Conservation (phyloP, 2,329 filamentous ascomycete genomes). For the Cercospora zeina region DNA sequence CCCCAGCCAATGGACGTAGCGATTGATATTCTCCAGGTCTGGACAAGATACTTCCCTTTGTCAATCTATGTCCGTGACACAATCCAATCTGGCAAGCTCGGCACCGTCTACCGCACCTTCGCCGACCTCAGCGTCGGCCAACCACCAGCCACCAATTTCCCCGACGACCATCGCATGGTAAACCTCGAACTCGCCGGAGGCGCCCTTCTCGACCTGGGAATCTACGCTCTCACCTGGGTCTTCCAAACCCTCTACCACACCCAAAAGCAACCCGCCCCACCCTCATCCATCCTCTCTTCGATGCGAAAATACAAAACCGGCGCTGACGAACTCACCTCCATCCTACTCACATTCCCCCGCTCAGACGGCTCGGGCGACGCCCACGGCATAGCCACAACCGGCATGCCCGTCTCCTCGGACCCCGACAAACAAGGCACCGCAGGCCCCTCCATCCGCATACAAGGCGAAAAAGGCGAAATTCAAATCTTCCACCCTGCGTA, state of each 20-base stretch:
- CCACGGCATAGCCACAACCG: constrained; percentile 66
- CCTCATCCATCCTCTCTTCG: constrained; percentile 62
- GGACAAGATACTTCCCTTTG: constrained; percentile 85
- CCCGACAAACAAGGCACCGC: constrained; percentile 61
- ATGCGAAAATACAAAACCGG: constrained; percentile 73
- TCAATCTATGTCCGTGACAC: constrained; percentile 73
- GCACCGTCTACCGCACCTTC: constrained; percentile 57
- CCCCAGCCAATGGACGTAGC: background rate
- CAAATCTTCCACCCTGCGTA: constrained; percentile 73
- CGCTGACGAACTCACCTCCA: constrained; percentile 74
- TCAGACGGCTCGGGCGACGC: constrained; percentile 54
- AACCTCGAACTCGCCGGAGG: constrained; percentile 82
- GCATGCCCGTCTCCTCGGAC: constrained; percentile 62
- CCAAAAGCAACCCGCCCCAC: constrained; percentile 66
- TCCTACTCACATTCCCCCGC: constrained; percentile 73
- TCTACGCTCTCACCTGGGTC: constrained; percentile 87
- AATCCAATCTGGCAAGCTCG: constrained; percentile 56
- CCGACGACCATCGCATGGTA: constrained; percentile 72
- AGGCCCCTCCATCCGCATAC: constrained; percentile 72
- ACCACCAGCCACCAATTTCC: constrained; percentile 60
- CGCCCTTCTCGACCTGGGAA: constrained; percentile 77
- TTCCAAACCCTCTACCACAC: constrained; percentile 87
- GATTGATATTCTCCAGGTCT: constrained; percentile 53
- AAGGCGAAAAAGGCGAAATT: constrained; percentile 78
- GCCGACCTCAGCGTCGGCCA: constrained; percentile 62